These are phyloP conservation scores for Pleochaeta shiraiana DNA, from an alignment of 2,329 filamentous ascomycete genomes.

Conservation along the genomic window DNA sequence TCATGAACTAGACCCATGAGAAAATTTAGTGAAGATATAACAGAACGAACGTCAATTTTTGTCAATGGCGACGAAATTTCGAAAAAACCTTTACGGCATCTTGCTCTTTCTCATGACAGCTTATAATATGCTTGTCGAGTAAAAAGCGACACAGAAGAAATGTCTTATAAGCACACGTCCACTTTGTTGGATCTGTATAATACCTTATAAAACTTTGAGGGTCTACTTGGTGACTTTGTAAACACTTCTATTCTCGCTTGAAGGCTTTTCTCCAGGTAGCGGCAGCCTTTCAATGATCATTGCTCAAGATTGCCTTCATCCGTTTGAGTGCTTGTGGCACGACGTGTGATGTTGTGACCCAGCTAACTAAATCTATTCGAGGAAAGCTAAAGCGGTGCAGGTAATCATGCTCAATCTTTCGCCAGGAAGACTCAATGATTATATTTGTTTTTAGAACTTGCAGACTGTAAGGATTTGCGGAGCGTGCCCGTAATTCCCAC, in stretches of 20 bases:
- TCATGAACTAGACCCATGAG: too few relatives aligned
- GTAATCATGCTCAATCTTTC: background rate
- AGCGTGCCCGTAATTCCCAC: background rate
- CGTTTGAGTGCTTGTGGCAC: background rate
- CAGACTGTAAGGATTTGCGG: background rate
- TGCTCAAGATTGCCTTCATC: background rate
- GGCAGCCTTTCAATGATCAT: background rate
- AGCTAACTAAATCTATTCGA: background rate
- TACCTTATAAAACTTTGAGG: background rate
- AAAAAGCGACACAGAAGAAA: background rate
- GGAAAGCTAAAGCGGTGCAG: background rate
- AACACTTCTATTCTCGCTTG: background rate
- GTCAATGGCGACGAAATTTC: background rate
- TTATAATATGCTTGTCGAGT: background rate
- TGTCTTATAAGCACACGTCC: background rate
- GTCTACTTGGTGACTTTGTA: background rate
- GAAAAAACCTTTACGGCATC: background rate
- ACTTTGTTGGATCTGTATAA: background rate
- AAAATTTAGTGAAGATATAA: too few relatives aligned
- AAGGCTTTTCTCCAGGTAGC: background rate
- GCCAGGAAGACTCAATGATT: background rate
- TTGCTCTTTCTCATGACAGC: background rate
- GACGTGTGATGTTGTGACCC: background rate
- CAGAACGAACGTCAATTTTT: background rate
- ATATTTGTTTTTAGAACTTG: background rate